Evolutionary conservation across 495 filamentous ascomycete genomes (phyloP), one percentile per base, ranked within the genome.

Genomic region (Apiosordaria backusii): DNA sequence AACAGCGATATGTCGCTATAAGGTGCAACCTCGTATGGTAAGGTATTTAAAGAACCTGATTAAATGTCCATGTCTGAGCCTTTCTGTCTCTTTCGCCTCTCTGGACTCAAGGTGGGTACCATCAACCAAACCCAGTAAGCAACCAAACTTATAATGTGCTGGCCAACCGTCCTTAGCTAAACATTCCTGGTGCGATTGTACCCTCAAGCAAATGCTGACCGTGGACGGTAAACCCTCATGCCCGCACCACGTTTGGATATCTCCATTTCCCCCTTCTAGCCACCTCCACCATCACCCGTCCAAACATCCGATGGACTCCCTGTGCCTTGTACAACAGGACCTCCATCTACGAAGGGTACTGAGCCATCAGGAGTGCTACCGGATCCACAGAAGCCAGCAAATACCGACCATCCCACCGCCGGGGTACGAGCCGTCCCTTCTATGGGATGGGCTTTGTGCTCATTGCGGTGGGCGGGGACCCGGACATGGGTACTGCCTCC

Each of bases 151-250:
- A 58, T 7, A 10, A 58, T 64, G 65, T 67, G 65, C 61, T 50
- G 55, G 22, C 54, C 29, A 21, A 24, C n/a, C 22, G 40, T 60
- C 45, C 66, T n/a, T n/a, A n/a, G n/a, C 66, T 1, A 22, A 54
- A 6, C 66, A 67, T 57, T 61, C 66, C 35, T 67, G 66, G 66
- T 67, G 66, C 61, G 21, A 52, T 6, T 67, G 66, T 29, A 0
- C 25, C 22, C 52, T 55, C 52, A 18, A 21, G 9, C 18, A 55
- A 55, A 55, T 19, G 15, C 35, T 45, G 35, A 45, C 35, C 35
- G 10, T 45, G 9, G 18, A 26, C 21, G 55, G 24, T 24, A 7
- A 54, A 9, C 24, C 24, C 3, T n/a, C 6, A 29, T 67, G 66
- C 54, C 45, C 24, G 1, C 61, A 67, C 61, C 66, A 67, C 61